These are phyloP conservation scores for Posidonia oceanica DNA, from an alignment of 116 monocot genomes.

Conservation along the genomic window DNA sequence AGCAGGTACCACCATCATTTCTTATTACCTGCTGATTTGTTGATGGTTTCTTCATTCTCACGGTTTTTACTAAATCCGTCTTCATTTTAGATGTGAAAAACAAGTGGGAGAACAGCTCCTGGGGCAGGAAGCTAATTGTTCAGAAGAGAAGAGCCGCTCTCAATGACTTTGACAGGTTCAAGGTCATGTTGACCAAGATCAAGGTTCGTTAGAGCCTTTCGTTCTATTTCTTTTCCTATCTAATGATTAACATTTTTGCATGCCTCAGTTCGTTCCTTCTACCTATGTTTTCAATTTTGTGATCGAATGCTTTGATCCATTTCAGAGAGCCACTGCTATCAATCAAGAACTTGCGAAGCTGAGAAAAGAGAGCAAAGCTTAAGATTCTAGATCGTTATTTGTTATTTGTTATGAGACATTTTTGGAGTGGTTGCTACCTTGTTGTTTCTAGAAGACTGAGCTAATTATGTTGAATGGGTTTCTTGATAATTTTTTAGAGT, in stretches of 20 bases:
- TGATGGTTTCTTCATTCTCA: not conserved
- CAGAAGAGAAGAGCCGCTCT: slow-evolving; percentile 68
- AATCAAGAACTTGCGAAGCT: slow-evolving; percentile 48
- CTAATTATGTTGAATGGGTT: too few species aligned
- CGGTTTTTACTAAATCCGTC: not conserved
- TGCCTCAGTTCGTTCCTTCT: not conserved
- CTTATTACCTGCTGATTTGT: too few species aligned
- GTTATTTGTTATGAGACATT: too few species aligned
- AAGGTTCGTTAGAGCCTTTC: slow-evolving; percentile 31
- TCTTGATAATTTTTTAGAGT: too few species aligned
- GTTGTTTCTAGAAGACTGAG: too few species aligned
- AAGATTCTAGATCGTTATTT: not conserved
- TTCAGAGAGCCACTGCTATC: slow-evolving; percentile 33
- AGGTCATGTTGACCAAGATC: slow-evolving; percentile 78
- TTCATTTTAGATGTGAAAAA: slow-evolving; percentile 53
- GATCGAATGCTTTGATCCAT: not conserved
- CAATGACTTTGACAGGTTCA: slow-evolving; percentile 77
- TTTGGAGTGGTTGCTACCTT: too few species aligned
- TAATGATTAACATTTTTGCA: not conserved
- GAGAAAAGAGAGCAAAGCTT: slow-evolving; percentile 21
- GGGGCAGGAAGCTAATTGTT: slow-evolving; percentile 76
- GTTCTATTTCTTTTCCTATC: not conserved
- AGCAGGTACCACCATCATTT: slow-evolving; percentile 31
- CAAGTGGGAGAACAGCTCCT: slow-evolving; percentile 75
- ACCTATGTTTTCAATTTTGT: not conserved